A percentile compares a stretch with the other conserved stretches of the same genome.
phyloP scores from a whole-genome alignment of 1,284 basidiomycete genomes.

The Boletellus sp. region DNA sequence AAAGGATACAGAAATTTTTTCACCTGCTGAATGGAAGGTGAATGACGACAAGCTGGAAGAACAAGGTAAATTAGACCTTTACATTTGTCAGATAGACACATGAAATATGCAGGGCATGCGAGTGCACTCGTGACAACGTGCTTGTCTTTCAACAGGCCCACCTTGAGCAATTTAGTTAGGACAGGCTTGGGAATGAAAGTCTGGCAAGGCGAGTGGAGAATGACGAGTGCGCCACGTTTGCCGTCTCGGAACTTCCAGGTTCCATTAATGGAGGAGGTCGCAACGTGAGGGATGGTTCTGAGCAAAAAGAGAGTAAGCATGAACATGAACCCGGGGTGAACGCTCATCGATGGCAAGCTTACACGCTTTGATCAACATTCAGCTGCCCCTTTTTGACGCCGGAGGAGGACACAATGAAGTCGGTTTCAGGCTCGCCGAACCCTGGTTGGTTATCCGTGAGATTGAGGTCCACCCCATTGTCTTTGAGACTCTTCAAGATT shows the following conservation, averaged over 20 bases:
- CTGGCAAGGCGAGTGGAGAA: conserved; percentile 9
- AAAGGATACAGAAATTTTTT: conserved; percentile 4
- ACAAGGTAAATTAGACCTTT: not conserved
- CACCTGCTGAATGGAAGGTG: conserved; percentile 5
- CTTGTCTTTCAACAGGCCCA: conserved; percentile 5
- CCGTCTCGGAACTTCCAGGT: conserved; percentile 16
- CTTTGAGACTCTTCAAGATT: conserved; percentile 2
- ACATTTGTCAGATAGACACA: conserved; percentile 19
- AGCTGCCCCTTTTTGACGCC: conserved; percentile 8
- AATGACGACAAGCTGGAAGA: not conserved
- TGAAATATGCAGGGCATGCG: conserved; percentile 16
- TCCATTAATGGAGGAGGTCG: conserved; percentile 7
- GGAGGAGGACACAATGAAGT: conserved; percentile 3
- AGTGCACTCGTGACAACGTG: conserved; percentile 11
- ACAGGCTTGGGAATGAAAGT: conserved; percentile 4
- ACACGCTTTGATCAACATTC: not conserved
- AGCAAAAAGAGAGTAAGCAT: too few species aligned
- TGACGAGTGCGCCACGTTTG: conserved; percentile 14
- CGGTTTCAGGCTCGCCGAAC: not conserved
- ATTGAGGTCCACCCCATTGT: not conserved
- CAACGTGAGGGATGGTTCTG: conserved; percentile 8
- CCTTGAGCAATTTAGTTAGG: conserved; percentile 1
- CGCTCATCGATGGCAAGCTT: not conserved
- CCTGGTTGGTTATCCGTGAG: not conserved
- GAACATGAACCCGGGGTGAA: too few species aligned